Base-by-base conservation (phyloP, 1,284 basidiomycete genomes). In the Malassezia caprae region DNA sequence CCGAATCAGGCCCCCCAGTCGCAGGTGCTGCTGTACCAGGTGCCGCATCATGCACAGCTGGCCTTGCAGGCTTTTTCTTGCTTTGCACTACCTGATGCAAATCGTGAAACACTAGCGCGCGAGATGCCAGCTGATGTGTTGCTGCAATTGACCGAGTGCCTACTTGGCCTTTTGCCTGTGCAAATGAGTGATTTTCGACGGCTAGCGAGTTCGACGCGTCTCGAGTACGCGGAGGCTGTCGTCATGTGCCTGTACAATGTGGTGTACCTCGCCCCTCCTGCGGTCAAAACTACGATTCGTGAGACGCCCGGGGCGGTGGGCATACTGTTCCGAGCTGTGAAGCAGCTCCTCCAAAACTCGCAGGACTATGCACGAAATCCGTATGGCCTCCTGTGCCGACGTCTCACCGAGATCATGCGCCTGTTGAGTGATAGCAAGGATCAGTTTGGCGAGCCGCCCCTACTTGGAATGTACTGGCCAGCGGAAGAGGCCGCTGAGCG, bases 11-110 rank as follows among this genome's bases (percentile, higher is more conserved):
- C 23, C 24, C 23, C 47, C 13, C 32, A 23, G 1, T 45, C 48
- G 21, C 47, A 50, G 30, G 42, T 52, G 15, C 44, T 51, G n/a
- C 21, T 56, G 39, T 57, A 63, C 67, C 31, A 43, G 23, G 69
- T 74, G 24, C 82, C 86, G 0, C 76, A 79, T 42, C 78, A 85
- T 52, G 79, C 83, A 31, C 88, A 90, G 61, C 75, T 83, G 32
- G 88, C 90, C 8, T 78, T 96, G 48, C 88, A 94, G 61, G 83
- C 84, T 1, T 86, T 93, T 64, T 84, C 86, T 12, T 81, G 83
- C 40, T 76, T 94, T 51, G 81, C 83, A 24, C 83, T 86, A 48
- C 78, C 80, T 7, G 91, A 98, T 75, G 76, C 78, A 35, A 94
- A 90, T 70, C 85, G 93, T 19, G 82, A 85, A 59, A 77, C 85